These are phyloP conservation scores for Agastache rugosa DNA, from an alignment of 257 asterid genomes.

Conservation along the genomic window DNA sequence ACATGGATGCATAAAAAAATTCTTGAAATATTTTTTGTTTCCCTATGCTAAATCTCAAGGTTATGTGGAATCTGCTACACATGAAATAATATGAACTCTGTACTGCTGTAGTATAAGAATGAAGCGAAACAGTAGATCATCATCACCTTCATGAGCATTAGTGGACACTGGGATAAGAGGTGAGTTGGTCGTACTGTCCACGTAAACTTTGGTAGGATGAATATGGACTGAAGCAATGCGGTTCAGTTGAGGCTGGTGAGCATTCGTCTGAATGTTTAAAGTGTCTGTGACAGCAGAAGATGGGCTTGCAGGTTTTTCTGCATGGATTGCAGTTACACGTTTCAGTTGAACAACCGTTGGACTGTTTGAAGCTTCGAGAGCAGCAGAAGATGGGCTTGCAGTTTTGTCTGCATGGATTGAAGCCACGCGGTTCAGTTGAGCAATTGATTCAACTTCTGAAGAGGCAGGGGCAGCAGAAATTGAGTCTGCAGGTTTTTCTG, in stretches of 20 bases:
- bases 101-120: conserved; percentile 8
- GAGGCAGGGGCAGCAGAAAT: conserved; percentile 27
- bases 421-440: conserved; percentile 3
- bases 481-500: conserved; percentile 30
- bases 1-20: not conserved
- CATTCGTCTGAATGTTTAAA: conserved; percentile 12
- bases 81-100: conserved; percentile 7
- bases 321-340: not conserved
- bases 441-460: conserved; percentile 15
- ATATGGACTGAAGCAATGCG: conserved; percentile 28
- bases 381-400: conserved; percentile 14
- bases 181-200: conserved; percentile 46
- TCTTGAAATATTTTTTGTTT: not conserved
- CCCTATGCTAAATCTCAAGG: conserved; percentile 16
- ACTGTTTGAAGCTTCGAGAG: not conserved
- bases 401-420: conserved; percentile 12
- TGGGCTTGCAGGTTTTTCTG: not conserved
- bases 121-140: conserved; percentile 43
- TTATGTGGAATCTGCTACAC: not conserved
- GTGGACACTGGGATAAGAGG: conserved; percentile 54
- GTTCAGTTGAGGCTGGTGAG: conserved; percentile 20
- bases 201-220: conserved; percentile 35
- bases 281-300: not conserved
- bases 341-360: not conserved
- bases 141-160: conserved; percentile 65